phyloP scores from a whole-genome alignment of 805 yeast genomes.

The Candida pseudofarinosa region DNA sequence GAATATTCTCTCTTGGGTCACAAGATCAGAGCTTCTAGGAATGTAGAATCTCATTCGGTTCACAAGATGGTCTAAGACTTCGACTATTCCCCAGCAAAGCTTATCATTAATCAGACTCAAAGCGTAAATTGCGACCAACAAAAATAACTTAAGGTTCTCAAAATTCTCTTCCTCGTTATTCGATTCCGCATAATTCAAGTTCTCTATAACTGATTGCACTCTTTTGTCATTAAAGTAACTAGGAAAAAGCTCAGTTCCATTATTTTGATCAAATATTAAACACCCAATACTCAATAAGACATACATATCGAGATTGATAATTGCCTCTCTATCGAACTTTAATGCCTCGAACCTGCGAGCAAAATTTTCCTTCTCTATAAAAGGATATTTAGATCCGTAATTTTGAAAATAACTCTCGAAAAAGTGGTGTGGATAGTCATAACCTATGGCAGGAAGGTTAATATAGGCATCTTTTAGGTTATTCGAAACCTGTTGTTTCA shows the following conservation, averaged over 20 bases:
- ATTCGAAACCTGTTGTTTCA: background rate
- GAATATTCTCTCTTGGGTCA: constrained; percentile 18
- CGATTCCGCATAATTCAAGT: constrained; percentile 24
- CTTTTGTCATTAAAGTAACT: constrained; percentile 28
- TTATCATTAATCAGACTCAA: constrained; percentile 24
- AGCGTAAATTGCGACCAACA: constrained; percentile 30
- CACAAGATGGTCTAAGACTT: constrained; percentile 28
- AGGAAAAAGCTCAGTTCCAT: constrained; percentile 17
- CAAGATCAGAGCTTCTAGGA: constrained; percentile 3
- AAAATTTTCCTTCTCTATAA: constrained; percentile 21
- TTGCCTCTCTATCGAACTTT: constrained; percentile 31
- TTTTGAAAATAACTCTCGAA: constrained; percentile 34
- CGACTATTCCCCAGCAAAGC: constrained; percentile 32
- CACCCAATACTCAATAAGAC: constrained; percentile 38
- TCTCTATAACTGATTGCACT: constrained; percentile 31
- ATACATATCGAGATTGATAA: constrained; percentile 35
- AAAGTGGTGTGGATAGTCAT: constrained; percentile 27
- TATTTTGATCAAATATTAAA: constrained; percentile 28
- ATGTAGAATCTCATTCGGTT: constrained; percentile 19
- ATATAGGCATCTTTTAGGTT: constrained; percentile 29
- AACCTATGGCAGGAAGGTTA: constrained; percentile 28
- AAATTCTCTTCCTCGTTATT: constrained; percentile 18
- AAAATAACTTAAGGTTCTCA: constrained; percentile 25
- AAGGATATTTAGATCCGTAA: constrained; percentile 33
- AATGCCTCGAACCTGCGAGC: constrained; percentile 19